Conservation (phyloP, 371 early-diverging fungal species). For the Mucor plumbeus region DNA sequence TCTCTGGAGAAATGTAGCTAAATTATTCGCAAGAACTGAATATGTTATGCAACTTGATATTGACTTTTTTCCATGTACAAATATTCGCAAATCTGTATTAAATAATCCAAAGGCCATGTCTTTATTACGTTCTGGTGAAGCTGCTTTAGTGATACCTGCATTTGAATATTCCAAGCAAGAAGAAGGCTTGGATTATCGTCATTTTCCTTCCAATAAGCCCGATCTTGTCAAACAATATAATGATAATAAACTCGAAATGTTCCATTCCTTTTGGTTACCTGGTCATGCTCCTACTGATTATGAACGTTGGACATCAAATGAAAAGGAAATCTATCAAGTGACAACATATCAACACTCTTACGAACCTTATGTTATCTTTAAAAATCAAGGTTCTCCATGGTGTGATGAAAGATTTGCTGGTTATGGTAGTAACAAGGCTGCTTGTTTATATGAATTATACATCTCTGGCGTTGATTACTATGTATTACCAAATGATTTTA, state of each 20-base stretch:
- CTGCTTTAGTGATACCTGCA: slow-evolving; percentile 64
- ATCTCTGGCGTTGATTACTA: slow-evolving; percentile 65
- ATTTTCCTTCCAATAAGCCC: slow-evolving; percentile 55
- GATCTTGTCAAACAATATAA: slow-evolving; percentile 39
- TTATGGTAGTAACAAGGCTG: slow-evolving; percentile 72
- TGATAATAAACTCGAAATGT: slow-evolving; percentile 53
- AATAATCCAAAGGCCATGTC: slow-evolving; percentile 43
- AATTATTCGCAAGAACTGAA: slow-evolving; percentile 64
- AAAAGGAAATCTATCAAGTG: slow-evolving; percentile 52
- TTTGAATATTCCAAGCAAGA: slow-evolving; percentile 61
- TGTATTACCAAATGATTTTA: slow-evolving; percentile 63
- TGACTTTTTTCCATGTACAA: slow-evolving; percentile 64
- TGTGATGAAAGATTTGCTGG: slow-evolving; percentile 71
- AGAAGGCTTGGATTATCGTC: slow-evolving; percentile 55
- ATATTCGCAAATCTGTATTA: slow-evolving; percentile 49
- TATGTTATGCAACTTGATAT: slow-evolving; percentile 68
- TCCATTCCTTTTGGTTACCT: slow-evolving; percentile 59
- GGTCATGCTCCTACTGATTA: slow-evolving; percentile 67
- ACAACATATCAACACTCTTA: slow-evolving; percentile 61
- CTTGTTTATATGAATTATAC: slow-evolving; percentile 67
- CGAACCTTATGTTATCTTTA: slow-evolving; percentile 65
- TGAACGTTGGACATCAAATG: slow-evolving; percentile 45
- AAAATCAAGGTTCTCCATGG: slow-evolving; percentile 61
- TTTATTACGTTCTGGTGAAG: slow-evolving; percentile 41
- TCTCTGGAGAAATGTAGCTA: slow-evolving; percentile 67